These are phyloP conservation scores for Microdochium paspali DNA, from an alignment of 2,329 filamentous ascomycete genomes.

Conservation along the genomic window DNA sequence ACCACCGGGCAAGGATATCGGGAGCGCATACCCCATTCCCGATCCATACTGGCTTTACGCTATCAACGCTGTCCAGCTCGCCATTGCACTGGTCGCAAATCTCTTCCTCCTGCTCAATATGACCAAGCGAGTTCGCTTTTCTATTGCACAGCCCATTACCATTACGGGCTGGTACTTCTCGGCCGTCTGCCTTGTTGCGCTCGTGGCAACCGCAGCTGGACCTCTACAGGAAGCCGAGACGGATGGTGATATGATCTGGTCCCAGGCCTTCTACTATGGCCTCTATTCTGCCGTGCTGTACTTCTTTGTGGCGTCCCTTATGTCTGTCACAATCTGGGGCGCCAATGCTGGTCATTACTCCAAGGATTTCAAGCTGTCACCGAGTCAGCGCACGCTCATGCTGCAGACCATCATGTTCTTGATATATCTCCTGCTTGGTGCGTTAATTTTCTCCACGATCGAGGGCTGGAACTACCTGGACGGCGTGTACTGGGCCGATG, in stretches of 20 bases:
- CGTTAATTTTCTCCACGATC: conserved; percentile 61
- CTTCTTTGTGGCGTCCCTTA: conserved; percentile 65
- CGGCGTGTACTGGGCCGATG: conserved; percentile 69
- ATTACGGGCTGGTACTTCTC: conserved; percentile 71
- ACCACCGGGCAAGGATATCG: conserved; percentile 32
- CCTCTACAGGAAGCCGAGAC: conserved; percentile 31
- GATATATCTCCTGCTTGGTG: conserved; percentile 70
- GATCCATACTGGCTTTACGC: conserved; percentile 69
- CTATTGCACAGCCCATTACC: conserved; percentile 72
- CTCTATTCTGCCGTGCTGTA: conserved; percentile 74
- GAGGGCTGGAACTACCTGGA: conserved; percentile 73
- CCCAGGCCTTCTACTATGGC: conserved; percentile 81
- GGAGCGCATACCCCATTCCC: conserved; percentile 39
- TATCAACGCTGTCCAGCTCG: conserved; percentile 71
- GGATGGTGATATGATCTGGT: conserved; percentile 49
- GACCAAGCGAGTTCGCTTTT: conserved; percentile 69
- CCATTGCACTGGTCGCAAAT: conserved; percentile 69
- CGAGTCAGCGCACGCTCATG: conserved; percentile 79
- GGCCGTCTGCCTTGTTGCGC: conserved; percentile 55
- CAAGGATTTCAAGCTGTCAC: conserved; percentile 69
- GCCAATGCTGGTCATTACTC: conserved; percentile 62
- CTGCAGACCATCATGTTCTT: conserved; percentile 83
- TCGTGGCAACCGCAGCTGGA: conserved; percentile 56
- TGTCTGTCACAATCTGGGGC: conserved; percentile 72
- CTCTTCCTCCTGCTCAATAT: conserved; percentile 81